Conservation (phyloP, 176 grass and related monocot species). For the Raddia guianensis region DNA sequence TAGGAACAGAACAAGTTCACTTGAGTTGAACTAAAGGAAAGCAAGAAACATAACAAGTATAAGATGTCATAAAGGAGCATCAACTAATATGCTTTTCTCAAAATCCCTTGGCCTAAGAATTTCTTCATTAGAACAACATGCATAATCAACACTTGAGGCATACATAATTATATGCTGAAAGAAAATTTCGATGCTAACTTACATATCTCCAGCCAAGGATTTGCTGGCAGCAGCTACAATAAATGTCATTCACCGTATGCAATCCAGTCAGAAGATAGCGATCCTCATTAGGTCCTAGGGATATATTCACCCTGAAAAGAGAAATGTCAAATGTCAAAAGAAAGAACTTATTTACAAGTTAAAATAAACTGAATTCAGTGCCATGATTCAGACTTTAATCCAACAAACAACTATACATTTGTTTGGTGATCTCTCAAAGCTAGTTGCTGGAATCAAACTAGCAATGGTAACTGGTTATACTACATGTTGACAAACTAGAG, state of each 20-base stretch:
- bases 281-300: conserved; percentile 59
- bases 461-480: neutral
- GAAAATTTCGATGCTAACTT: conserved; percentile 39
- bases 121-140: neutral
- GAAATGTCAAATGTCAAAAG: neutral
- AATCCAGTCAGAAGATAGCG: conserved; percentile 51
- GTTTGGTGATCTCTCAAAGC: neutral
- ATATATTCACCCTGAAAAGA: conserved; percentile 62
- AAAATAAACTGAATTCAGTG: neutral
- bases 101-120: neutral
- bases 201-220: conserved; percentile 91
- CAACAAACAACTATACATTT: neutral
- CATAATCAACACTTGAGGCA: neutral
- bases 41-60: neutral
- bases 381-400: neutral
- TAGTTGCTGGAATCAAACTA: neutral
- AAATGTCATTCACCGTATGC: conserved; percentile 71
- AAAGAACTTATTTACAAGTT: neutral
- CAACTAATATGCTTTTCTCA: neutral
- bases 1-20: neutral
- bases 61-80: neutral
- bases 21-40: neutral
- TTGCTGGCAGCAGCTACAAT: conserved; percentile 69
- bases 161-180: neutral
- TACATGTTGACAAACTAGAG: neutral